Evolutionary conservation across 345 rosid species (phyloP).

Genomic region (Noccaea caerulescens): DNA sequence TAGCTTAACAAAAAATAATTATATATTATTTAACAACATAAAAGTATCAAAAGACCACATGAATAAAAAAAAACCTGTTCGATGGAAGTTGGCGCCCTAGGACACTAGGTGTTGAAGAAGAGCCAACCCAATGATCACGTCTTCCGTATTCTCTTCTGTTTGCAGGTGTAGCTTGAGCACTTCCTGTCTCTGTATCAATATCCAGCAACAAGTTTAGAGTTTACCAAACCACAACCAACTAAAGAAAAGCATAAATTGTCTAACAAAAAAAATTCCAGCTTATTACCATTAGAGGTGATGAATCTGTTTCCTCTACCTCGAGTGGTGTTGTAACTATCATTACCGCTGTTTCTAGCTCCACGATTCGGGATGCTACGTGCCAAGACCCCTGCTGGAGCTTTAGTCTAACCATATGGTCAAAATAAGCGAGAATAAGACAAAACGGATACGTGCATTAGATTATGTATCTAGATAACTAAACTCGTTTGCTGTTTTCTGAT

Average conservation of each 20-base stretch:
- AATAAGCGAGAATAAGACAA: too few species aligned
- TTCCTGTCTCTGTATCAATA: constrained; percentile 54
- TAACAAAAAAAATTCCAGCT: not conserved
- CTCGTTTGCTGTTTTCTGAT: too few species aligned
- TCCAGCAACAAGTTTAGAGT: constrained; percentile 8
- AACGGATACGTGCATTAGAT: too few species aligned
- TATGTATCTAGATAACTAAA: too few species aligned
- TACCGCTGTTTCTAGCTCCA: too few species aligned
- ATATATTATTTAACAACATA: not conserved
- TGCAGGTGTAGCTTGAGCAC: constrained; percentile 52
- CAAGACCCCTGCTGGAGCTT: too few species aligned
- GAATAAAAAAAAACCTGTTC: constrained; percentile 50
- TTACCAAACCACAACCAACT: constrained; percentile 29
- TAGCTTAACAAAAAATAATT: not conserved
- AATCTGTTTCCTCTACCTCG: constrained; percentile 29
- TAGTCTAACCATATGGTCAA: too few species aligned
- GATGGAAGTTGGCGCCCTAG: constrained; percentile 49
- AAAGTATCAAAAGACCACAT: constrained; percentile 10
- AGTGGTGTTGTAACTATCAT: too few species aligned
- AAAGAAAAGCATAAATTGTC: not conserved
- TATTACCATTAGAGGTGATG: constrained; percentile 57
- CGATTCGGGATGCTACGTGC: too few species aligned
- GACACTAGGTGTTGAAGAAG: constrained; percentile 47
- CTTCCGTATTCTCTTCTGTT: constrained; percentile 79
- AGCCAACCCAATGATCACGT: constrained; percentile 44